Conservation (phyloP, 331 rosid genomes). For the Pyracantha coccinea region DNA sequence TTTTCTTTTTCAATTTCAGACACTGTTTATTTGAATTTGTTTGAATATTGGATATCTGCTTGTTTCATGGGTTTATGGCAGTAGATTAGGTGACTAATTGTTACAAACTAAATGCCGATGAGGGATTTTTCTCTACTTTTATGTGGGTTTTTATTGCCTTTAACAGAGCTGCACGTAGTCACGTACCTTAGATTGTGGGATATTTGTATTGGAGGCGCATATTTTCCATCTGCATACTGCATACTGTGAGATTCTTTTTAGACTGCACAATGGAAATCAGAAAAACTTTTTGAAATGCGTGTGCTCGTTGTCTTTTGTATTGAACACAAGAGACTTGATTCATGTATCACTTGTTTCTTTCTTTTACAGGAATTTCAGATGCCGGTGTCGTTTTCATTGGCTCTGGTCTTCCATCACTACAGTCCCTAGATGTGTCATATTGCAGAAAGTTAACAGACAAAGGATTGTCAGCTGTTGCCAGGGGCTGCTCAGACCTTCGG, state of each 20-base stretch:
- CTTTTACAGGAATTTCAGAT: slow-evolving; percentile 69
- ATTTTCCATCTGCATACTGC: neutral
- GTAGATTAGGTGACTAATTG: neutral
- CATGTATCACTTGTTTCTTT: slow-evolving; percentile 1
- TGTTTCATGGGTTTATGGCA: neutral
- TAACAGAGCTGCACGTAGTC: neutral
- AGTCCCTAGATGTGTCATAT: slow-evolving; percentile 73
- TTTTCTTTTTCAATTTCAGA: neutral
- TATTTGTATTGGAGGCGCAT: no score
- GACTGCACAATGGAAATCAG: neutral
- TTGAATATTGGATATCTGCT: neutral
- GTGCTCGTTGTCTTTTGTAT: neutral
- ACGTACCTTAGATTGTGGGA: neutral
- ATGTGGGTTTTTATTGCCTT: neutral
- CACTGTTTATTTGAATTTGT: neutral
- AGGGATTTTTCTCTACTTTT: neutral
- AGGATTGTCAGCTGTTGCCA: slow-evolving; percentile 76
- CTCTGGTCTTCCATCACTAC: slow-evolving; percentile 54
- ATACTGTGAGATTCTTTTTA: neutral
- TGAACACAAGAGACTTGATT: neutral
- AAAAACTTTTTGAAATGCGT: neutral
- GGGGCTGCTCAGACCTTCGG: slow-evolving; percentile 59
- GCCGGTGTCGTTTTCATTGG: slow-evolving; percentile 69
- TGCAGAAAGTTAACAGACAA: slow-evolving; percentile 80
- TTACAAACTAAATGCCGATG: neutral